Conservation (phyloP, 495 filamentous ascomycete genomes). For the Aspergillus asperescens region DNA sequence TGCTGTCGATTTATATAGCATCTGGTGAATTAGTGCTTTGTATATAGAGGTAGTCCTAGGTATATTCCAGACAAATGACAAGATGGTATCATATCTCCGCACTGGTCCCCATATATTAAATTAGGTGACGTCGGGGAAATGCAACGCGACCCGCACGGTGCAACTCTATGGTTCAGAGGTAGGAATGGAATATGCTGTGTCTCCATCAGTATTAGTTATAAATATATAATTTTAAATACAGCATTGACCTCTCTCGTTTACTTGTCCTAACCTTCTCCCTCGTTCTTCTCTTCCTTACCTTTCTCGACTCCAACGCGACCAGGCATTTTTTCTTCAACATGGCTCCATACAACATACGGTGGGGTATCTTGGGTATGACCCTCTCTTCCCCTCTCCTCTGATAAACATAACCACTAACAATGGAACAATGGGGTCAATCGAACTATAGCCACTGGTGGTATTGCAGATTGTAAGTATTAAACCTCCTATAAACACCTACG, state of each 20-base stretch:
- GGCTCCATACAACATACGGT: conserved; percentile 57
- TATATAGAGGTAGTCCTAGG: conserved; percentile 7
- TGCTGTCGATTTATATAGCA: conserved; percentile 1
- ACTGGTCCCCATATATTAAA: not conserved
- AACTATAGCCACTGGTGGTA: conserved; percentile 65
- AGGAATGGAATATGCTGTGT: not conserved
- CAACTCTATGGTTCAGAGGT: conserved; percentile 27
- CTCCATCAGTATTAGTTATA: no score
- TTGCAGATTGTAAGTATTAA: conserved; percentile 58
- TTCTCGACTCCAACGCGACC: no score
- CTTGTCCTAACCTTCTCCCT: not conserved
- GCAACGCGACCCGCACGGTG: conserved; percentile 29
- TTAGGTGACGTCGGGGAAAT: conserved; percentile 7
- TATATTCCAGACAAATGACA: not conserved
- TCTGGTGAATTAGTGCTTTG: not conserved
- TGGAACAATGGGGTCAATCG: conserved; percentile 9
- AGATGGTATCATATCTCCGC: not conserved
- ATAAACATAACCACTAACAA: conserved; percentile 12
- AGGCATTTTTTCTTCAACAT: no score
- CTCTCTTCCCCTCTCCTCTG: not conserved
- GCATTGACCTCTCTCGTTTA: not conserved
- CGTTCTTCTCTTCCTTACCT: not conserved
- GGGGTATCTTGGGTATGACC: conserved; percentile 68
- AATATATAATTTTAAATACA: conserved; percentile 19
- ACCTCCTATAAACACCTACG: not conserved